Evolutionary conservation across 805 yeast species (phyloP), one percentile per base, ranked within the genome.

Genomic region (Pichia occidentalis): DNA sequence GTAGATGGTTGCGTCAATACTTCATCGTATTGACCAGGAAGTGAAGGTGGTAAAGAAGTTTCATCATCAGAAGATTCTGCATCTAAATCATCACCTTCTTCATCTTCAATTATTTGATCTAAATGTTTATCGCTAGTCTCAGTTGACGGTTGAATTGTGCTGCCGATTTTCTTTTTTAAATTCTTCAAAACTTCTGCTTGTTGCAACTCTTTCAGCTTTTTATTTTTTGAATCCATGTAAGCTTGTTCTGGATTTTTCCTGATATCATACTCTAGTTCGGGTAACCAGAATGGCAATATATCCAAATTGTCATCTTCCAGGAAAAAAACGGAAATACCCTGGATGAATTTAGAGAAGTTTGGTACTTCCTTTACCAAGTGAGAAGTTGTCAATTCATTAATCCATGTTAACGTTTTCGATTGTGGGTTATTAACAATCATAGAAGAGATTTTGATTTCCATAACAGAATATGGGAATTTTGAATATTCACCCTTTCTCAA

Each of bases 301-400:
- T 86, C 95, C 54, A 90, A 71, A 49, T 82, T 80, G 52, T 90
- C 97, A 57, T 85, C 92, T 55, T 90, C 97, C 37, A 86, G 75
- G 56, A 80, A 90, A 45, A 90, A 69, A 3, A 86, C 71, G 5
- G 96, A 87, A 41, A 87, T 76, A 63, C 97, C 97, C 58, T 90
- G 98, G 49, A 90, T 72, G 57, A 84, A 90, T 61, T 87, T 85
- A 36, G 95, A 85, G 54, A 90, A 90, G 53, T 85, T 84, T 39
- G 97, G 96, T 44, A 90, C 88, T 59, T 87, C 97, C 56, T 85
- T 87, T 33, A 87, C 95, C 50, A 90, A 68, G 54, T 85, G 88
- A 19, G 86, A 74, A 40, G 78, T 76, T 22, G 85, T 80, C 52
- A 90, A 71, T 46, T 90, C 98, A 49, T 79, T 80, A 46, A 92